Conservation (phyloP, 2,329 filamentous ascomycete genomes). For the Aspergillaceae sp. region DNA sequence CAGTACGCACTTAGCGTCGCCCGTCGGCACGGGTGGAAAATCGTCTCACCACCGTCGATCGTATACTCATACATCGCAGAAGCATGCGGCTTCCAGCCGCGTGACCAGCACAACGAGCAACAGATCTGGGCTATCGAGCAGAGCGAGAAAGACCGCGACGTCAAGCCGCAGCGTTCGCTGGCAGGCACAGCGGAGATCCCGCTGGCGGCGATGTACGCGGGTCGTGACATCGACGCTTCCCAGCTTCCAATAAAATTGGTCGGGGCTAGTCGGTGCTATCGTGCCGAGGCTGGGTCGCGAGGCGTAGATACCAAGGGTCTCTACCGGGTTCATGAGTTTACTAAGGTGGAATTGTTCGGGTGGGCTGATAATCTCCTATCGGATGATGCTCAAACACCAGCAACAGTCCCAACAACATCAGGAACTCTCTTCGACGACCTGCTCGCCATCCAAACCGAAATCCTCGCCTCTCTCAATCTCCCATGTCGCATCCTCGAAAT, state of each 20-base stretch:
- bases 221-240: conserved; percentile 54
- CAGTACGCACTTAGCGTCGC: conserved; percentile 74
- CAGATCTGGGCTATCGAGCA: conserved; percentile 80
- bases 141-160: conserved; percentile 50
- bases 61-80: conserved; percentile 86
- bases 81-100: conserved; percentile 88
- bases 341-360: conserved; percentile 94
- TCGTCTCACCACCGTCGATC: conserved; percentile 76
- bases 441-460: conserved; percentile 75
- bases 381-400: not conserved
- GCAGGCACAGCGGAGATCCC: conserved; percentile 92
- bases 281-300: conserved; percentile 84
- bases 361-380: conserved; percentile 61
- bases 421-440: conserved; percentile 68
- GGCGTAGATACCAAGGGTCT: conserved; percentile 88
- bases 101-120: conserved; percentile 82
- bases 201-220: conserved; percentile 80
- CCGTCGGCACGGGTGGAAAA: conserved; percentile 64
- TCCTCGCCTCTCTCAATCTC: conserved; percentile 66
- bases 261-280: conserved; percentile 84
- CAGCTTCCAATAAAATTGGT: conserved; percentile 71
- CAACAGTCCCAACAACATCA: conserved; percentile 17
- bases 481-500: conserved; percentile 88
- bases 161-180: conserved; percentile 62
- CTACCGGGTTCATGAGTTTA: conserved; percentile 97